Percentiles rank a stretch among this genome's conserved stretches.
Conservation (phyloP, 2,329 filamentous ascomycete species). For the Capronia americana region DNA sequence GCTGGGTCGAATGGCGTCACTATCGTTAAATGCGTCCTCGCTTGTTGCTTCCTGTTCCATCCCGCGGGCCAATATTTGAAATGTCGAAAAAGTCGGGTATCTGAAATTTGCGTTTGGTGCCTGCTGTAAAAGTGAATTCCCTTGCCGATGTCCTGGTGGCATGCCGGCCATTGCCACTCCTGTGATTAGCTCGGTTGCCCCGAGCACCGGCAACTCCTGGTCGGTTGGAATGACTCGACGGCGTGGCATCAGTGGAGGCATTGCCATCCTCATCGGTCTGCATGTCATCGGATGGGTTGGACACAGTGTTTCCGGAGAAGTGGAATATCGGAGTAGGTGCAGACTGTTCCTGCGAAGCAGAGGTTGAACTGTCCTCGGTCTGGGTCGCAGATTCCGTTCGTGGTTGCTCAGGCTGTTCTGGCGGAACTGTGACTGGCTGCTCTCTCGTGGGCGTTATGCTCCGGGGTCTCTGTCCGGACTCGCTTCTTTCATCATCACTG, state of each 20-base stretch:
- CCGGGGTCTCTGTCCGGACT: conserved; percentile 43
- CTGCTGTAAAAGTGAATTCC: conserved; percentile 49
- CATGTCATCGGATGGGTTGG: conserved; percentile 46
- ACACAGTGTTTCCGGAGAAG: conserved; percentile 27
- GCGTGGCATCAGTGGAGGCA: conserved; percentile 30
- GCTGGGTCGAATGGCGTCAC: not conserved
- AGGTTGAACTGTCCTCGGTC: conserved; percentile 43
- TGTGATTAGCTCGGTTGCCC: conserved; percentile 48
- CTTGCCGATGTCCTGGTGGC: conserved; percentile 47
- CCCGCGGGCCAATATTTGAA: conserved; percentile 51
- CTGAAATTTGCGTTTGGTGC: conserved; percentile 56
- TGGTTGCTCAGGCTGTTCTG: conserved; percentile 19
- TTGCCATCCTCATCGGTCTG: conserved; percentile 47
- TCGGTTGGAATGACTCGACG: conserved; percentile 44
- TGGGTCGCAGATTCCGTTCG: conserved; percentile 27
- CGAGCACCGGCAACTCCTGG: conserved; percentile 53
- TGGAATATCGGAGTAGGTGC: conserved; percentile 32
- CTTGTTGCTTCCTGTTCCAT: conserved; percentile 50
- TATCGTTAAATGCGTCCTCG: conserved; percentile 51
- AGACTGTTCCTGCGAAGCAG: conserved; percentile 15
- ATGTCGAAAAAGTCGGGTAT: conserved; percentile 59
- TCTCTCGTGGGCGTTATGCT: conserved; percentile 29
- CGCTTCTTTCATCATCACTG: conserved; percentile 52
- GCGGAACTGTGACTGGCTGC: conserved; percentile 46
- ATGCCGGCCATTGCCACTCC: conserved; percentile 49